These are phyloP conservation scores for Lathyrus aphaca DNA, from an alignment of 306 rosid species.

Conservation along the genomic window DNA sequence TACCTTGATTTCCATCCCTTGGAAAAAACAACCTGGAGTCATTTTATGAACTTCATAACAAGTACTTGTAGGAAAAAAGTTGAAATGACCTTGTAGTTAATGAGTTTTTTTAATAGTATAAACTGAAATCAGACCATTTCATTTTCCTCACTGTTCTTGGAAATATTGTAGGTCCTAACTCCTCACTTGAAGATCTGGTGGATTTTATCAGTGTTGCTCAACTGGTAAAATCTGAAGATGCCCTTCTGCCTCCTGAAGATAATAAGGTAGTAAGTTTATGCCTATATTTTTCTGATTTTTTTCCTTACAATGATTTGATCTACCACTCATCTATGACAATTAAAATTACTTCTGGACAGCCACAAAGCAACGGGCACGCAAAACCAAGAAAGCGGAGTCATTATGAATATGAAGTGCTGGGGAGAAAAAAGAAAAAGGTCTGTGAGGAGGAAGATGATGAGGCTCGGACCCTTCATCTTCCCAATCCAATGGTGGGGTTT, in stretches of 20 bases:
- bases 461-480: conserved; percentile 53
- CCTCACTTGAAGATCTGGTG: conserved; percentile 68
- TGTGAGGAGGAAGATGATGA: conserved; percentile 82
- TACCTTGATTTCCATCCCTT: conserved; percentile 1
- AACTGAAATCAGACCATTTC: neutral
- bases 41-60: conserved; percentile 9
- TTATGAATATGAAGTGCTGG: conserved; percentile 55
- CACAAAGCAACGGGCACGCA: conserved; percentile 38
- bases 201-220: conserved; percentile 90
- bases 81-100: neutral
- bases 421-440: conserved; percentile 56
- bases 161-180: conserved; percentile 55
- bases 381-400: conserved; percentile 61
- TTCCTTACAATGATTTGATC: neutral
- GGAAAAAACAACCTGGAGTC: neutral
- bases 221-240: conserved; percentile 66
- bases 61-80: conserved; percentile 7
- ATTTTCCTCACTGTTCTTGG: conserved; percentile 37
- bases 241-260: conserved; percentile 57
- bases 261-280: conserved; percentile 59
- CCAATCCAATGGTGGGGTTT: conserved; percentile 89
- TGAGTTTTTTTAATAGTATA: neutral
- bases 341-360: conserved; percentile 55
- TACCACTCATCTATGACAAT: conserved; percentile 19
- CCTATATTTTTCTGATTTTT: conserved; percentile 18